Evolutionary conservation across 257 asterid genomes (phyloP).

Genomic region (Lycium barbarum): DNA sequence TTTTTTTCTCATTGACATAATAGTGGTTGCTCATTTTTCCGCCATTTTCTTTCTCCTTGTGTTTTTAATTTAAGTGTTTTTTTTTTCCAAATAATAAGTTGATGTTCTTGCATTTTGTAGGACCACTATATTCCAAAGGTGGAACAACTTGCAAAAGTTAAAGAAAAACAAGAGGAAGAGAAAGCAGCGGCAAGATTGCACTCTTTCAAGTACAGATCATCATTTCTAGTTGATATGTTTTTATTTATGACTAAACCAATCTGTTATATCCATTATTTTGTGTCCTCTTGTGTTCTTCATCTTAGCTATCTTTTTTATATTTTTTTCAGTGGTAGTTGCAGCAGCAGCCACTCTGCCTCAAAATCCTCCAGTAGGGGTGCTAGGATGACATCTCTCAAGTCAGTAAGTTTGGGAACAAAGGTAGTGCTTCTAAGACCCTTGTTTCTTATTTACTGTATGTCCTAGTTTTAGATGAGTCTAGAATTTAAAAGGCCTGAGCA

Average conservation of each 20-base stretch:
- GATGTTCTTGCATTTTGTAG: conserved; percentile 45
- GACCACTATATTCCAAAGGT: conserved; percentile 77
- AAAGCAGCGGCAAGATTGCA: conserved; percentile 72
- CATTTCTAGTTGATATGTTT: conserved; percentile 28
- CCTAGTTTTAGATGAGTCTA: background rate
- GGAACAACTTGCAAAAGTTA: conserved; percentile 78
- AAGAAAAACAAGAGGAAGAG: conserved; percentile 82
- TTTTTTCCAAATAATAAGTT: background rate
- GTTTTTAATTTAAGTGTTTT: background rate
- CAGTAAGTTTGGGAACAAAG: conserved; percentile 64
- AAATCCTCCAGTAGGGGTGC: conserved; percentile 45
- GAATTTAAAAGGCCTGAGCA: background rate
- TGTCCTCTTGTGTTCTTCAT: background rate
- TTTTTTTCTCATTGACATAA: background rate
- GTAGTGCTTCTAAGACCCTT: conserved; percentile 42
- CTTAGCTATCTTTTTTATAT: conserved; percentile 28
- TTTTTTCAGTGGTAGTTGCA: conserved; percentile 60
- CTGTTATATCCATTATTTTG: background rate
- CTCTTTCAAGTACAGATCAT: conserved; percentile 72
- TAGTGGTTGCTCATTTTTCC: background rate
- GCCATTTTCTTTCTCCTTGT: background rate
- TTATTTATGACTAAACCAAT: conserved; percentile 8
- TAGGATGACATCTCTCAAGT: conserved; percentile 61
- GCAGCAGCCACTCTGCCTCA: conserved; percentile 42
- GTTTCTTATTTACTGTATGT: background rate